Evolutionary conservation across 1,284 basidiomycete genomes (phyloP).

Genomic region (Cryptococcus sp.): DNA sequence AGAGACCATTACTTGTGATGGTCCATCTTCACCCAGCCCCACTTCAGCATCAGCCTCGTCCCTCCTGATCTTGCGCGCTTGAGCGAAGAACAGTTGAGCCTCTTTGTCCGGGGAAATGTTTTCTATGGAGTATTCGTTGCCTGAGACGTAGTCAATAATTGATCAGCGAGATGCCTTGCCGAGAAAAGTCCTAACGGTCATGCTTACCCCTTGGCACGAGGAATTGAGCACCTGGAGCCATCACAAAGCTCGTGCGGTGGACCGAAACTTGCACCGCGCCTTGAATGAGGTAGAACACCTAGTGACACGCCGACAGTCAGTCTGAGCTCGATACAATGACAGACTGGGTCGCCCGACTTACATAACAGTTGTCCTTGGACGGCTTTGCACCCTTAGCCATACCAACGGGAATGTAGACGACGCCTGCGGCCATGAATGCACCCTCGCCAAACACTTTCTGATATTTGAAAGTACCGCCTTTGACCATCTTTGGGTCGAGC

Average conservation of each 20-base stretch:
- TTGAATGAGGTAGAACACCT: constrained; percentile 86
- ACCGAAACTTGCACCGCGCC: constrained; percentile 85
- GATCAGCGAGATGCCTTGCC: background rate
- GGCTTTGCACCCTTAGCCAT: constrained; percentile 82
- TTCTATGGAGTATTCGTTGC: constrained; percentile 86
- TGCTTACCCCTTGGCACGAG: constrained; percentile 80
- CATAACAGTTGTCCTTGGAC: constrained; percentile 93
- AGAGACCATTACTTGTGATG: too few relatives aligned
- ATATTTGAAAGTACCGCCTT: constrained; percentile 73
- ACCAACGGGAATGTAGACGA: constrained; percentile 75
- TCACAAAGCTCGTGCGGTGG: constrained; percentile 72
- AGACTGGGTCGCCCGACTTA: constrained; percentile 57
- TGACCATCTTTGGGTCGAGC: constrained; percentile 61
- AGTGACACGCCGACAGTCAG: background rate
- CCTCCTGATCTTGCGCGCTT: constrained; percentile 71
- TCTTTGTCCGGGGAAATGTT: constrained; percentile 75
- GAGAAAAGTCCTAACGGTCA: background rate
- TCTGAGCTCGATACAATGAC: background rate
- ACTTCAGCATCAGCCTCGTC: constrained; percentile 48
- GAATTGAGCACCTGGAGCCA: constrained; percentile 83
- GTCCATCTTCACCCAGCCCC: too few relatives aligned
- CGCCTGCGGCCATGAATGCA: constrained; percentile 85
- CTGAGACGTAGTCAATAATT: constrained; percentile 53
- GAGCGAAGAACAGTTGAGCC: constrained; percentile 87
- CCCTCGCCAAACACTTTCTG: constrained; percentile 95